Percentiles rank a stretch among this genome's conserved stretches.
These are phyloP conservation scores for Ascochyta lentis DNA, from an alignment of 2,329 filamentous ascomycete species.

Conservation along the genomic window DNA sequence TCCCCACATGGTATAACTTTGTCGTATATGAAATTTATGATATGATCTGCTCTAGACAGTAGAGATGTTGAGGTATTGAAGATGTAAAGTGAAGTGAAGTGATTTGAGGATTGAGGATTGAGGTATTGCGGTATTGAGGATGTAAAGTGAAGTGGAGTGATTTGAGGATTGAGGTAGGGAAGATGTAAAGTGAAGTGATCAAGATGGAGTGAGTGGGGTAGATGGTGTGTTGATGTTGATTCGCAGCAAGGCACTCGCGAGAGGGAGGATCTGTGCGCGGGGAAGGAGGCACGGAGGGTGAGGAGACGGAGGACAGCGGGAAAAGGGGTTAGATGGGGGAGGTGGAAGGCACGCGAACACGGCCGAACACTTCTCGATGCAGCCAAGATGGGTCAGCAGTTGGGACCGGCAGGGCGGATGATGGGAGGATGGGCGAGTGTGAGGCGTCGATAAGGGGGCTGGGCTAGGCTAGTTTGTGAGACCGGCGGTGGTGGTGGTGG, in stretches of 20 bases:
- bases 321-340: slow-evolving; percentile 11
- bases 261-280: slow-evolving; percentile 9
- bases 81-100: too few relatives aligned
- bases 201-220: too few relatives aligned
- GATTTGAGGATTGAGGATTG: too few relatives aligned
- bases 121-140: too few relatives aligned
- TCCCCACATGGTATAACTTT: slow-evolving; percentile 4
- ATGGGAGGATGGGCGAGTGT: slow-evolving; percentile 8
- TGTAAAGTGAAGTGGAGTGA: too few relatives aligned
- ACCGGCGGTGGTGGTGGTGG: neutral
- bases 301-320: slow-evolving; percentile 2
- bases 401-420: slow-evolving; percentile 6
- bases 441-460: slow-evolving; percentile 3
- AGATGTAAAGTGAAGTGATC: neutral
- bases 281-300: slow-evolving; percentile 4
- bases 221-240: neutral
- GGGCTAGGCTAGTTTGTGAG: neutral
- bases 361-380: slow-evolving; percentile 16
- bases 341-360: slow-evolving; percentile 3
- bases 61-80: too few relatives aligned
- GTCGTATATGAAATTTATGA: slow-evolving; percentile 9
- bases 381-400: slow-evolving; percentile 1
- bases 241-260: slow-evolving; percentile 1
- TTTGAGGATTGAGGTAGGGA: neutral
- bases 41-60: neutral